These are phyloP conservation scores for Microascus cirrosus DNA, from an alignment of 2,329 filamentous ascomycete genomes.

Conservation along the genomic window DNA sequence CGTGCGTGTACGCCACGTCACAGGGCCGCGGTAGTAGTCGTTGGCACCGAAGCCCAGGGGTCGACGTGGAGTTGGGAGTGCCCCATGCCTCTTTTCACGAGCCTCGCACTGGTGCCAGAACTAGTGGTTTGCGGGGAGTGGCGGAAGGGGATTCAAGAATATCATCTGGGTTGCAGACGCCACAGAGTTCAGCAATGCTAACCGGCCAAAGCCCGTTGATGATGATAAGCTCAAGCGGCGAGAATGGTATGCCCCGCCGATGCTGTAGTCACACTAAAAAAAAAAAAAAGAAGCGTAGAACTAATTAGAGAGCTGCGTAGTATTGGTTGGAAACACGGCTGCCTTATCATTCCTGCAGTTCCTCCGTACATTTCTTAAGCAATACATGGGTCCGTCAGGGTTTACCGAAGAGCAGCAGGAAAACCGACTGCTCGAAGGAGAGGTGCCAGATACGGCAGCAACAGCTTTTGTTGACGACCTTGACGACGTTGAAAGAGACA, in stretches of 20 bases:
- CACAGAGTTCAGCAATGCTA: not conserved
- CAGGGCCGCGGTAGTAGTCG: not conserved
- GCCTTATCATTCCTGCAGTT: conserved; percentile 8
- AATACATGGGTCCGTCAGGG: conserved; percentile 7
- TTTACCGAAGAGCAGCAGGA: conserved; percentile 8
- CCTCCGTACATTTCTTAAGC: conserved; percentile 7
- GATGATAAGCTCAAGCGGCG: conserved; percentile 5
- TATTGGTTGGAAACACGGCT: conserved; percentile 7
- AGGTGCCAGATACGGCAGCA: conserved; percentile 4
- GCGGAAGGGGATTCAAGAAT: not conserved
- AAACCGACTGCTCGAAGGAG: conserved; percentile 5
- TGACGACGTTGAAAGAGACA: conserved; percentile 1
- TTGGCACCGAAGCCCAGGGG: not conserved
- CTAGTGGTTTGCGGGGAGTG: not conserved
- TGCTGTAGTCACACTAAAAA: not conserved
- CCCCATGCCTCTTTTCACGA: not conserved
- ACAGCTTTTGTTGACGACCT: conserved; percentile 1
- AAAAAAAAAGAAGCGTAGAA: not conserved
- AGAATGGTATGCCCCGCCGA: conserved; percentile 3
- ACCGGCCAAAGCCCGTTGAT: conserved; percentile 5
- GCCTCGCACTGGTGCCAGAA: not conserved
- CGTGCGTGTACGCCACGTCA: conserved; percentile 2
- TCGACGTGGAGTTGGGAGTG: not conserved
- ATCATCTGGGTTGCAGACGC: not conserved
- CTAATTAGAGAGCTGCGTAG: not conserved